Conservation (phyloP, 1,284 basidiomycete genomes). For the Apiotrichum siamense region DNA sequence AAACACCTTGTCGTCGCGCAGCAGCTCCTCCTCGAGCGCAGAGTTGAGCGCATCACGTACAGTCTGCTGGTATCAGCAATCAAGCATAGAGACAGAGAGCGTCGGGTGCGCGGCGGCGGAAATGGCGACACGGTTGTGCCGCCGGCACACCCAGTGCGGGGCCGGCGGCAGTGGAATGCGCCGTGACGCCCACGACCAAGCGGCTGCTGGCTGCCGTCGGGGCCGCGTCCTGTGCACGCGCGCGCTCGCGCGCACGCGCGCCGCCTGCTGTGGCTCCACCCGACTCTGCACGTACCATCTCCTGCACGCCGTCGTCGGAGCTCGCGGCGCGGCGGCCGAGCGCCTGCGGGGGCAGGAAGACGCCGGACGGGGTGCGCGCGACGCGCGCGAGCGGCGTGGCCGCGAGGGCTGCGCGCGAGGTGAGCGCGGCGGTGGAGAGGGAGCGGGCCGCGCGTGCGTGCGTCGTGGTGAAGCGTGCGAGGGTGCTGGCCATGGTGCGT, state of each 20-base stretch:
- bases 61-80: conserved; percentile 59
- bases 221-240: too few species aligned
- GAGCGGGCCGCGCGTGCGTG: conserved; percentile 54
- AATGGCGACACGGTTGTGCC: conserved; percentile 2
- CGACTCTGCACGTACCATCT: conserved; percentile 41
- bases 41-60: conserved; percentile 96
- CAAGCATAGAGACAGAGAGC: background rate
- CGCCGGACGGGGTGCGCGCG: conserved; percentile 24
- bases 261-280: too few species aligned
- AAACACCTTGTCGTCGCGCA: conserved; percentile 90
- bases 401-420: conserved; percentile 31
- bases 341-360: conserved; percentile 34
- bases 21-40: conserved; percentile 99
- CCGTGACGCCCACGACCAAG: background rate
- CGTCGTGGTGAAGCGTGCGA: conserved; percentile 59
- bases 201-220: too few species aligned
- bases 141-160: conserved; percentile 6
- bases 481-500: conserved; percentile 57
- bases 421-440: conserved; percentile 39
- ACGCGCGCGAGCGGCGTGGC: conserved; percentile 41
- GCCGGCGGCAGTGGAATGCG: conserved; percentile 8
- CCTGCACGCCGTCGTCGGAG: conserved; percentile 33
- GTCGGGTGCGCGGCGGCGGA: background rate
- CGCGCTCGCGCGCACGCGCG: too few species aligned
- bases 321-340: conserved; percentile 34